Evolutionary conservation across 2,329 filamentous ascomycete species (phyloP).

Genomic region (Arthrobotrys megalospora): DNA sequence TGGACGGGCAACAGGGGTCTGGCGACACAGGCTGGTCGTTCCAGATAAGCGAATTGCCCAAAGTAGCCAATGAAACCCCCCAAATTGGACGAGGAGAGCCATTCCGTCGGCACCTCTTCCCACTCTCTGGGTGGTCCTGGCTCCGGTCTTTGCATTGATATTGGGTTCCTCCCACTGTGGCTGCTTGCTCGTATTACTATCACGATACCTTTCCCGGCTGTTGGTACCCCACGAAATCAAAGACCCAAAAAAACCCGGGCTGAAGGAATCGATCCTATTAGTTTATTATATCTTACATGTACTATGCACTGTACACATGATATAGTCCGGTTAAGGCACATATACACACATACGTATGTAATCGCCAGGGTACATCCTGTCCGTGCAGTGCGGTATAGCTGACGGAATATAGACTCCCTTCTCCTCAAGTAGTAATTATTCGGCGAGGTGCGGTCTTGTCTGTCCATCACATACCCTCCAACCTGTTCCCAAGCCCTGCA

Average conservation of each 20-base stretch:
- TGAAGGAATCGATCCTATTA: conserved; percentile 25
- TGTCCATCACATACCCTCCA: neutral
- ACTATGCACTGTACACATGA: too few relatives aligned
- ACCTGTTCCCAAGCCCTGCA: conserved; percentile 25
- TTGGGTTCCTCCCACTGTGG: neutral
- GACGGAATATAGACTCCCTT: conserved; percentile 13
- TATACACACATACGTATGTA: neutral
- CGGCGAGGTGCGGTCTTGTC: conserved; percentile 48
- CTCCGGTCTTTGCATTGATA: neutral
- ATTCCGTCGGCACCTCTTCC: conserved; percentile 44
- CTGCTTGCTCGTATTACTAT: conserved; percentile 15
- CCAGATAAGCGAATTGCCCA: conserved; percentile 45
- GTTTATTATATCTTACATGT: neutral
- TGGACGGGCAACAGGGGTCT: conserved; percentile 21
- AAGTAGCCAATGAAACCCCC: conserved; percentile 24
- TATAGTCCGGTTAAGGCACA: too few relatives aligned
- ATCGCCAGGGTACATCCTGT: neutral
- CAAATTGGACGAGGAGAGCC: neutral
- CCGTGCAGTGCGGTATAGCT: neutral
- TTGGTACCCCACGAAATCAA: conserved; percentile 28
- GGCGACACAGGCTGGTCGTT: conserved; percentile 41
- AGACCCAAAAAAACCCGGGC: neutral
- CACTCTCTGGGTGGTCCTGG: conserved; percentile 40
- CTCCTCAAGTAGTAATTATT: conserved; percentile 27
- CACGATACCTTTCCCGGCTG: conserved; percentile 6